Evolutionary conservation across 2,329 filamentous ascomycete species (phyloP).

Genomic region (Curvularia spicifera): DNA sequence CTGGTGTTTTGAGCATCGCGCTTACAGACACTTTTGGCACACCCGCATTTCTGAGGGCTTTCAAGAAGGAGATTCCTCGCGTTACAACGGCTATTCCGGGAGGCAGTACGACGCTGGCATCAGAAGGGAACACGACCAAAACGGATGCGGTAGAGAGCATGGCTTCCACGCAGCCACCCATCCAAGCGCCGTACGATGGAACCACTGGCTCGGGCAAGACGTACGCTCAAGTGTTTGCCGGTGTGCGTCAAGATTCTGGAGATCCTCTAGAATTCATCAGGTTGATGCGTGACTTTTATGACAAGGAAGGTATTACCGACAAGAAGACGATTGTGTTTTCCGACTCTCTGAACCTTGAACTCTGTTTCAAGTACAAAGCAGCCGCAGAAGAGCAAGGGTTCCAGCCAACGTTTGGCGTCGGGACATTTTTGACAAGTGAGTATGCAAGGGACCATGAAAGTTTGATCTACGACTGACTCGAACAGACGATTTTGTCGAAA

Average conservation of each 20-base stretch:
- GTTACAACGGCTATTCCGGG: slow-evolving; percentile 52
- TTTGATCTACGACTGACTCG: slow-evolving; percentile 19
- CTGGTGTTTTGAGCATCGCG: slow-evolving; percentile 81
- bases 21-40: slow-evolving; percentile 98
- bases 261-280: slow-evolving; percentile 82
- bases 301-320: slow-evolving; percentile 73
- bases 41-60: slow-evolving; percentile 82
- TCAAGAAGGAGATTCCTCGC: slow-evolving; percentile 69
- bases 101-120: slow-evolving; percentile 49
- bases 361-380: slow-evolving; percentile 87
- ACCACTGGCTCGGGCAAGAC: slow-evolving; percentile 58
- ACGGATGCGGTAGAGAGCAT: slow-evolving; percentile 45
- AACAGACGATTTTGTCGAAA: slow-evolving; percentile 78
- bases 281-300: slow-evolving; percentile 81
- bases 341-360: slow-evolving; percentile 89
- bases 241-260: slow-evolving; percentile 89
- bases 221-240: slow-evolving; percentile 82
- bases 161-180: slow-evolving; percentile 51
- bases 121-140: slow-evolving; percentile 52
- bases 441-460: neutral
- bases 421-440: slow-evolving; percentile 87
- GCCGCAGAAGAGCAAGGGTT: slow-evolving; percentile 82
- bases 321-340: slow-evolving; percentile 94
- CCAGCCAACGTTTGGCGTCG: slow-evolving; percentile 87
- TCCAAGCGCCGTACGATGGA: slow-evolving; percentile 52